Base-by-base conservation (phyloP, 768 basidiomycete genomes). In the Tylopilus balloui region DNA sequence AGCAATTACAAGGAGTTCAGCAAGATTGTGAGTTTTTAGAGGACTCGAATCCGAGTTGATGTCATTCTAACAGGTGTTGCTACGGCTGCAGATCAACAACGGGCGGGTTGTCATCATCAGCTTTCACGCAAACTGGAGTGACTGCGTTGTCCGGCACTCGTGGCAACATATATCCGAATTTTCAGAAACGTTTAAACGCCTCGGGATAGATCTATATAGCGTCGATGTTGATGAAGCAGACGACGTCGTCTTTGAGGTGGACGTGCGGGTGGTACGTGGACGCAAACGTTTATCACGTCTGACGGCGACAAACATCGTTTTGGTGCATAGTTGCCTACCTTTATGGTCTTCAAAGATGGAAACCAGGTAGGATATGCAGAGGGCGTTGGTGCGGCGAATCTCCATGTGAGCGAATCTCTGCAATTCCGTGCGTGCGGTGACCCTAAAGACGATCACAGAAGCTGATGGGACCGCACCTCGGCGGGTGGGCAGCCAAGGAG, bases 141-240 rank as follows among this genome's bases (percentile, higher is more conserved):
- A 51, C 14, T 47, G 21, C 31, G 55, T 42, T 23, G 21, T 15
- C 15, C 21, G 32, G 28, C 36, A 48, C 6, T 54, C 45, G 19
- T 49, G 49, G 9, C 56, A 52, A 38, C 47, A 28, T 9, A 48
- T 62, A 6, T 50, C 51, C 0, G 55, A 61, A 5, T 42, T 64
- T 27, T 50, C 59, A 5, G 62, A 66, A 6, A 36, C 59, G 11
- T 55, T 56, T 6, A 61, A 65, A 19, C 61, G 56, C 45, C 52
- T 65, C 3, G 69, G 62, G 12, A 61, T 85, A 47, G 72, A 74
- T 15, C 84, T 87, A 64, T 86, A 83, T 74, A 86, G 85, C 62
- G 81, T 89, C 48, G 80, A 92, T 54, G 78, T 88, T 25, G 88
- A 92, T 56, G 71, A 70, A 31, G 76, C 77, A 45, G 51, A 60